Base-by-base conservation (phyloP, 1,284 basidiomycete species). In the Retiboletus flavoniger region DNA sequence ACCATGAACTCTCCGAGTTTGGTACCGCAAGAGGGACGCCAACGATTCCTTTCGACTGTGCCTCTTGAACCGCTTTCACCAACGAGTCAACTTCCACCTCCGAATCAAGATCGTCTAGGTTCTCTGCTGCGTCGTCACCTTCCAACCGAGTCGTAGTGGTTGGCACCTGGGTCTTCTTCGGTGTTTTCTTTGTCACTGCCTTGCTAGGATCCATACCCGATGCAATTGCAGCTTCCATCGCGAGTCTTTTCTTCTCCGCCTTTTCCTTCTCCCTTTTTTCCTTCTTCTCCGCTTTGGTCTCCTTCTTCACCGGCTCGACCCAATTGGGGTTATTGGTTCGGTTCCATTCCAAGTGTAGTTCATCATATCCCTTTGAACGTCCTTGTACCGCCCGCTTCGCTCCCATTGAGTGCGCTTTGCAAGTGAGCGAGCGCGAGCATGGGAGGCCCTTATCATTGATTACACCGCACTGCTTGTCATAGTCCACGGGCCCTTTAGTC, bases 341-440 rank as follows among this genome's bases (percentile, higher is more conserved):
- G 64, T 97, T 92, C 93, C 94, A 98, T 54, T 98, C 95, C 40
- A 92, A 78, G 14, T 95, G 80, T 10, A 99, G 82, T 52, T 89
- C 87, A 66, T 98, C 95, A 71, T 95, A 99, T 2, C 77, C 73
- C 47, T 88, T 83, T 0, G 91, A 91, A 9, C 97, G 90, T 29
- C 94, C 94, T 60, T 84, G 81, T 0, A 99, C 95, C 7, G 91
- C 83, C 19, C 97, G 89, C 72, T 99, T 99, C 26, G 94, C 92
- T 31, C 94, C 94, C 90, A 99, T 97, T 1, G 93, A 91, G 70
- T 99, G 96, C 4, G 96, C 95, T 74, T 99, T 99, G 80, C 96
- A 99, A 0, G 96, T 98, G 35, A 99, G 81, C 13, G 93, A 95
- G 39, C 96, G 91, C n/a, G 94, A 93, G 71, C 96, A 99, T 0